phyloP scores from a whole-genome alignment of 345 rosid genomes.

The Noccaea caerulescens region DNA sequence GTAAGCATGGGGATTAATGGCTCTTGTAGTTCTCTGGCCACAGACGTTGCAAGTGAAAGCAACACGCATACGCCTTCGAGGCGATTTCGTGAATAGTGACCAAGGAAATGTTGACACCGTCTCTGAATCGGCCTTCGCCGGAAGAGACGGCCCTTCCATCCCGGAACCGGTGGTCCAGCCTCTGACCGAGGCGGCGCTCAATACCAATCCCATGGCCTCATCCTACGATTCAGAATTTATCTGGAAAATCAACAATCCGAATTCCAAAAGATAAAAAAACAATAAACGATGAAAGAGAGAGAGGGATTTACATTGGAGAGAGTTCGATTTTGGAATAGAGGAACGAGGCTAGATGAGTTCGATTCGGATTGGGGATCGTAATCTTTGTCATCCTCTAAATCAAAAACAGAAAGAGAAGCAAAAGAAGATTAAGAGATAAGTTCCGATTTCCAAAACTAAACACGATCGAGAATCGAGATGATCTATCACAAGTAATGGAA shows the following conservation, averaged over 20 bases:
- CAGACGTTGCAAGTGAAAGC: conserved; percentile 93
- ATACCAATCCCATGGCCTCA: conserved; percentile 85
- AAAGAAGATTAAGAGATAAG: not conserved
- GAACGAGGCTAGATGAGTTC: conserved; percentile 64
- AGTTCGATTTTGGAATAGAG: conserved; percentile 55
- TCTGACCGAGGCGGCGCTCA: conserved; percentile 77
- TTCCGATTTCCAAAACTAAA: not conserved
- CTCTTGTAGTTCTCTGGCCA: conserved; percentile 89
- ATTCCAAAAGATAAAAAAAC: not conserved
- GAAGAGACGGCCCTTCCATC: conserved; percentile 86
- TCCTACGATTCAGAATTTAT: conserved; percentile 48
- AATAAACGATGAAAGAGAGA: not conserved
- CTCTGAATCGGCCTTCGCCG: conserved; percentile 61
- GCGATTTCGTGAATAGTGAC: conserved; percentile 91
- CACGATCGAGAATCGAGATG: conserved; percentile 13
- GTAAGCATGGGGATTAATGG: conserved; percentile 89
- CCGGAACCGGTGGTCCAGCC: conserved; percentile 98
- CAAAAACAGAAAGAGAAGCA: not conserved
- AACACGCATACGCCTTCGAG: conserved; percentile 90
- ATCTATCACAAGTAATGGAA: not conserved
- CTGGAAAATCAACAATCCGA: not conserved
- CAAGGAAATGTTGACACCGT: conserved; percentile 83
- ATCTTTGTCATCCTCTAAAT: conserved; percentile 55
- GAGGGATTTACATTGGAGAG: conserved; percentile 57
- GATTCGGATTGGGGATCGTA: conserved; percentile 62